These are phyloP conservation scores for Coffea humblotiana DNA, from an alignment of 305 asterid genomes.

Conservation along the genomic window DNA sequence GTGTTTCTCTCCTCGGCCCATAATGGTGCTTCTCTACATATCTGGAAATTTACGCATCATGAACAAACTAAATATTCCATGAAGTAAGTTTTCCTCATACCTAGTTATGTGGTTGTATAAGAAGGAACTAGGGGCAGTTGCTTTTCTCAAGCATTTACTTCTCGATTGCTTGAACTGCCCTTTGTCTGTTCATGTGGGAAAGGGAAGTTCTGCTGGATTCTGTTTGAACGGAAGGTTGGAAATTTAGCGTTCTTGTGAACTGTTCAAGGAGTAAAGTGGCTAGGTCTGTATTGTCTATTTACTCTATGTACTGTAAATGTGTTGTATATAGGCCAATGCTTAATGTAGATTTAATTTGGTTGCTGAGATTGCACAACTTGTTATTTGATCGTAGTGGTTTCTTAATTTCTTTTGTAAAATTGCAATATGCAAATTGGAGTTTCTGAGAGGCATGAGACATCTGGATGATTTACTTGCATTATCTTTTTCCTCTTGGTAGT, in stretches of 20 bases:
- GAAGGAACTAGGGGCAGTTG: not conserved
- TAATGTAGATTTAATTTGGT: not conserved
- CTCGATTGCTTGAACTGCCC: not conserved
- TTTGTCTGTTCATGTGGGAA: too few species aligned
- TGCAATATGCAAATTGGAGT: not conserved
- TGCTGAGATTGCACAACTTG: not conserved
- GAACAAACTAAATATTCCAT: not conserved
- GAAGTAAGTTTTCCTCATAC: not conserved
- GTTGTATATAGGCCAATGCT: not conserved
- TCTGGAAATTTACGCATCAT: not conserved
- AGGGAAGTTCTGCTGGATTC: not conserved
- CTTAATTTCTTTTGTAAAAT: not conserved
- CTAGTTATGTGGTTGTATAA: not conserved
- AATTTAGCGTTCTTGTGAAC: too few species aligned
- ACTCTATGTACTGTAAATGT: too few species aligned
- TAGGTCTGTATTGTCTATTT: too few species aligned
- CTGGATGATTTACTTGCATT: not conserved
- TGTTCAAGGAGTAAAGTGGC: too few species aligned
- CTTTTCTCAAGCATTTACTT: not conserved
- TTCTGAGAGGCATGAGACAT: not conserved
- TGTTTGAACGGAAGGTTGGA: not conserved
- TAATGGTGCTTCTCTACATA: not conserved
- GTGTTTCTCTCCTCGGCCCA: not conserved
- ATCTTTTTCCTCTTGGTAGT: not conserved
- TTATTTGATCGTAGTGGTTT: not conserved